Base-by-base conservation (phyloP, 345 rosid species). In the Lagerstroemia speciosa region DNA sequence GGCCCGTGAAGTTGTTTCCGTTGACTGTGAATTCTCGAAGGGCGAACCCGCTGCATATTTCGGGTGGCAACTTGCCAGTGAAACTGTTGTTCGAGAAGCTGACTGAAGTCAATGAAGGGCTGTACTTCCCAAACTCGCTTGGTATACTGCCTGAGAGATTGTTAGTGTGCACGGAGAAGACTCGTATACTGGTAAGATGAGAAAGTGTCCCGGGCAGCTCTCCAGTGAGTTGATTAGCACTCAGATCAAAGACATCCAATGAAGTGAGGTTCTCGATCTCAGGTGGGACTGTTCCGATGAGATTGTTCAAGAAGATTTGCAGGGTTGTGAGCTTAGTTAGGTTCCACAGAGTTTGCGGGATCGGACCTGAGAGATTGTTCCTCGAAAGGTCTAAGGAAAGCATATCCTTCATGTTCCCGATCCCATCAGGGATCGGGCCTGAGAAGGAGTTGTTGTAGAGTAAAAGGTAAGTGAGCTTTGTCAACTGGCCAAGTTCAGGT, bases 51-150 rank as follows among this genome's bases (percentile, higher is more conserved):
- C 85, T 78, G 72, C 94, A 89, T 36, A 86, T 29, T 16, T 83
- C 85, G 5, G 81, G 79, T 0, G 91, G 89, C 74, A 86, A 69
- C 69, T 85, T 88, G 45, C 89, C 89, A 0, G 74, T 27, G 80
- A 89, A 89, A 71, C 76, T 83, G 78, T 89, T 89, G 77, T 79
- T 66, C 0, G 95, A 82, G 70, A 89, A 78, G 78, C 88, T 77
- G 27, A 78, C 88, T 66, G 57, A 26, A 20, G 0, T 0, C 74
- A 88, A 63, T 24, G n/a, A n/a, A 62, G 79, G 87, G 68, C 72
- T 83, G 41, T 78, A 34, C 75, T 79, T 85, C 64, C 95, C 95
- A 24, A 89, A 76, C 69, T 85, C 87, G 0, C 26, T 67, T 1
- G 91, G 86, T 63, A 86, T 65, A 69, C 36, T 55, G n/a, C 91